Percentiles rank a stretch among this genome's conserved stretches.
Evolutionary conservation across 495 filamentous ascomycete species (phyloP).

Genomic region (Elaphomyces granulatus): DNA sequence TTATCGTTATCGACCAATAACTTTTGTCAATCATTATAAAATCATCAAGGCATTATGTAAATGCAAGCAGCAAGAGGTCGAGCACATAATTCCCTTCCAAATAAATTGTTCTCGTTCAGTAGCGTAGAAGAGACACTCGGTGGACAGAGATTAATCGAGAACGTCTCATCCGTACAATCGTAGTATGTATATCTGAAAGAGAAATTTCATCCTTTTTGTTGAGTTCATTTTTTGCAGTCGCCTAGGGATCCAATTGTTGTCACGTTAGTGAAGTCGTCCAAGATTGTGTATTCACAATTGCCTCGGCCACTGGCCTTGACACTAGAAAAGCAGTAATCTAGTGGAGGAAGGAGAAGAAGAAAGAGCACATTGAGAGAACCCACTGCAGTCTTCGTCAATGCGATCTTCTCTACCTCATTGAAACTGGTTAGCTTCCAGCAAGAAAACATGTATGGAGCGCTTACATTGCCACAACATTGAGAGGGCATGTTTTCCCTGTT

Average conservation of each 20-base stretch:
- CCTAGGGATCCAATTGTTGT: not conserved
- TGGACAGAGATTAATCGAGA: too few species aligned
- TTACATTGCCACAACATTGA: conserved; percentile 35
- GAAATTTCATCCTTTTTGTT: too few species aligned
- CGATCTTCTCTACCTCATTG: not conserved
- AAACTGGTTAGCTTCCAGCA: not conserved
- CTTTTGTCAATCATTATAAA: too few species aligned
- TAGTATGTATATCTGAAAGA: too few species aligned
- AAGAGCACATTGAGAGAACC: not conserved
- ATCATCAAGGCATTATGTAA: too few species aligned
- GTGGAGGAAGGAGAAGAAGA: not conserved
- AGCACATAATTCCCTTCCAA: too few species aligned
- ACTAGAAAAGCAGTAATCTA: not conserved
- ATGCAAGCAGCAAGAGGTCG: too few species aligned
- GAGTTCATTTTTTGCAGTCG: not conserved
- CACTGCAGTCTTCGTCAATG: conserved; percentile 5
- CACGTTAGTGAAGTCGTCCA: not conserved
- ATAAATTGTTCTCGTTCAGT: too few species aligned
- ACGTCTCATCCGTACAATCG: too few species aligned
- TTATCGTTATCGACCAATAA: too few species aligned
- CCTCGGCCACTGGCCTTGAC: not conserved
- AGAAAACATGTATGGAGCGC: conserved; percentile 3
- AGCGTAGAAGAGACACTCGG: too few species aligned
- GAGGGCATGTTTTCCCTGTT: conserved; percentile 25
- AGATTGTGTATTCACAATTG: not conserved